Conservation (phyloP, 306 rosid species). For the Trifolium subterraneum region DNA sequence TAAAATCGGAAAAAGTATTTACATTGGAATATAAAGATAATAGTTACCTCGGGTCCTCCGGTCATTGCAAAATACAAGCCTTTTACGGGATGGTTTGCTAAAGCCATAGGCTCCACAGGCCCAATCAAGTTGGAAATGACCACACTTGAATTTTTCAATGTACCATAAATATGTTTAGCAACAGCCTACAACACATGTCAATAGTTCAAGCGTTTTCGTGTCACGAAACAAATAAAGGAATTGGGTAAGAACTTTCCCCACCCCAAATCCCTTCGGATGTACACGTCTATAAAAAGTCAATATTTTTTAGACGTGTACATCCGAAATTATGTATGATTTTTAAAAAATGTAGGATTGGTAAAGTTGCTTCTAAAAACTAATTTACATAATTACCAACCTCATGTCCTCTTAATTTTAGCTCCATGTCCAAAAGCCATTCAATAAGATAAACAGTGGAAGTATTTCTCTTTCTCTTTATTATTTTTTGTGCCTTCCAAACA, state of each 20-base stretch:
- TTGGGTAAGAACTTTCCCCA: no score
- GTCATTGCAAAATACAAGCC: constrained; percentile 49
- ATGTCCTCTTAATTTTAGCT: constrained; percentile 55
- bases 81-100: constrained; percentile 50
- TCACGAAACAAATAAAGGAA: background rate
- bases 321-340: no score
- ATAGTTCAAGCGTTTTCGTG: background rate
- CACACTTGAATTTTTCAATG: constrained; percentile 49
- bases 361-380: background rate
- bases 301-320: background rate
- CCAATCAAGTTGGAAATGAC: constrained; percentile 54
- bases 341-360: background rate
- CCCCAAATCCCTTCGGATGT: no score
- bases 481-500: constrained; percentile 44
- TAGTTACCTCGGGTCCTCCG: constrained; percentile 54
- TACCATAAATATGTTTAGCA: constrained; percentile 43
- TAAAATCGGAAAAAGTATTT: no score
- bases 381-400: constrained; percentile 45
- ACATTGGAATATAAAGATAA: no score
- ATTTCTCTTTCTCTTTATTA: constrained; percentile 55
- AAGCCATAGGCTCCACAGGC: constrained; percentile 55
- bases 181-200: constrained; percentile 42
- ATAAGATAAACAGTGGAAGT: constrained; percentile 50
- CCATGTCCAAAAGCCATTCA: constrained; percentile 39
- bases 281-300: no score